Evolutionary conservation across 2,329 filamentous ascomycete genomes (phyloP).

Genomic region (Gaeumannomyces sp.): DNA sequence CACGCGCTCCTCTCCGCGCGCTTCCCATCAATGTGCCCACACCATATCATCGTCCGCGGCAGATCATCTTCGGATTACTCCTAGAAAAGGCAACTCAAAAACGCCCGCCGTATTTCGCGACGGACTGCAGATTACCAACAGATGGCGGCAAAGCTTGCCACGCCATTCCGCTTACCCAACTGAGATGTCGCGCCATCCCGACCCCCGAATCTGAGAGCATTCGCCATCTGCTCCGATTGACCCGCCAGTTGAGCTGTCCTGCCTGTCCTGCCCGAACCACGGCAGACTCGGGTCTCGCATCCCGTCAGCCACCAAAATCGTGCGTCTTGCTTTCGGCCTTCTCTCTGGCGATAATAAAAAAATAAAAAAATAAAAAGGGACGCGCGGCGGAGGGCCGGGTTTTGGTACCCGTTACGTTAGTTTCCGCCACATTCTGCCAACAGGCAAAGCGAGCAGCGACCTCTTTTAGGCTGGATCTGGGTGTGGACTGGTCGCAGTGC

Average conservation of each 20-base stretch:
- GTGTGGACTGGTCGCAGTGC: neutral
- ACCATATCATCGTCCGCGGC: neutral
- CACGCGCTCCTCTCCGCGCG: no score
- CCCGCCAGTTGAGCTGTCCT: neutral
- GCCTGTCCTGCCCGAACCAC: neutral
- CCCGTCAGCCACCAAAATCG: neutral
- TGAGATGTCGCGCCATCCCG: neutral
- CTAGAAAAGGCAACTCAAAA: neutral
- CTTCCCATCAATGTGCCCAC: neutral
- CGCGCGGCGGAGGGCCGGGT: neutral
- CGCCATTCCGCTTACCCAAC: neutral
- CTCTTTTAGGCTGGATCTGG: neutral
- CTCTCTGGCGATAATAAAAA: neutral
- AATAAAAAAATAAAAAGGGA: no score
- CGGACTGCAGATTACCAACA: neutral
- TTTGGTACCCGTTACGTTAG: neutral
- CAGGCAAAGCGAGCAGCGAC: neutral
- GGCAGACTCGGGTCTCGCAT: neutral
- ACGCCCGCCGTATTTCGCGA: no score
- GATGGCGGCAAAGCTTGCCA: neutral
- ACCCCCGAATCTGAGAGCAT: neutral
- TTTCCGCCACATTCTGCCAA: neutral
- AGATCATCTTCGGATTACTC: neutral
- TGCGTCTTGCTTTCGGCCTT: neutral
- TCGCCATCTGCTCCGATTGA: neutral